Base-by-base conservation (phyloP, 139 green algal species). In the Edaphochlamys debaryana region DNA sequence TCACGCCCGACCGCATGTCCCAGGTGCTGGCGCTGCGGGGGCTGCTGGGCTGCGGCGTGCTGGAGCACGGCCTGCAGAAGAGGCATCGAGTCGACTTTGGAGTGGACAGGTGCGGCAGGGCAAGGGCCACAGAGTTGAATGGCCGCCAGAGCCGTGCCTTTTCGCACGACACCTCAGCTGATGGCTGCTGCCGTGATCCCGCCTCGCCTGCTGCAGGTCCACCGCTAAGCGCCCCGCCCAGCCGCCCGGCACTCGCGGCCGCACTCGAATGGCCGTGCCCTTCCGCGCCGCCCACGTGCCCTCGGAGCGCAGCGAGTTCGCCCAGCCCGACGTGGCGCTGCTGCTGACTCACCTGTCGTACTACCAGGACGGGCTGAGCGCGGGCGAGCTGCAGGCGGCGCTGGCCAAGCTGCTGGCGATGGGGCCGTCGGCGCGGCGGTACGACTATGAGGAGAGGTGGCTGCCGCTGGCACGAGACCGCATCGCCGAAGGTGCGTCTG, bases 291-390 rank as follows among this genome's bases (percentile, higher is more conserved):
- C 83, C 0, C 38, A 89, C 73, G 72, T 38, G 0, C 91, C 91
- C 23, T 85, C 85, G 19, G 85, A 89, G 69, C 84, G 89, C n/a
- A 85, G 66, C 32, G 89, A 91, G 89, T 94, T 83, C 67, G 79
- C 88, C 4, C 91, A 93, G 58, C 91, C 89, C 62, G 91, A 94
- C 60, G 80, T 90, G 2, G 87, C 87, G 1, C 34, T 93, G 30
- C 29, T 87, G 40, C 84, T 91, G 20, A 93, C 85, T 8, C 38
- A 68, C 4, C 66, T 94, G 41, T 56, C 66, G 30, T 94, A 94
- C 77, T 92, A 88, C 62, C 17, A 70, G n/a, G 77, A 88, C 42
- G 91, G 89, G 19, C 83, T 93, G 50, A 73, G 48, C 9, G 37
- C 41, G 50, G 11, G 60, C 29, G 45, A 87, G 69, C 40, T 88